These are phyloP conservation scores for Amanita rimosa DNA, from an alignment of 768 basidiomycete species.

Conservation along the genomic window DNA sequence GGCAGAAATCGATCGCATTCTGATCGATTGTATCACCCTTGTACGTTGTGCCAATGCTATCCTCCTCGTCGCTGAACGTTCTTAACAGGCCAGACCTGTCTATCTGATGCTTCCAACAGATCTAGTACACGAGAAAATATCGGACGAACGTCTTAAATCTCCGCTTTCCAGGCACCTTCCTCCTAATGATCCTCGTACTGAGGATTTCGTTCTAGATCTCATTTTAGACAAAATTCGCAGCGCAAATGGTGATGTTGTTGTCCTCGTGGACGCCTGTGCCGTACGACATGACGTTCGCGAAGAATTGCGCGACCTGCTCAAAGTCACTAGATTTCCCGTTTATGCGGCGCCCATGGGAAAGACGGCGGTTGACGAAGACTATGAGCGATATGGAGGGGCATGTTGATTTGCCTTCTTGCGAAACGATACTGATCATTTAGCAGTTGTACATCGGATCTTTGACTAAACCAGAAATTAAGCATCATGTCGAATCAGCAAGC, in stretches of 20 bases:
- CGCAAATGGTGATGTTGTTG: conserved; percentile 57
- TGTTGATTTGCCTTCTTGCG: conserved; percentile 15
- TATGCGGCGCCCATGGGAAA: conserved; percentile 80
- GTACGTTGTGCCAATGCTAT: conserved; percentile 20
- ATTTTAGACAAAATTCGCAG: conserved; percentile 54
- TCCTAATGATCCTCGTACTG: conserved; percentile 43
- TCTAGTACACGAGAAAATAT: conserved; percentile 57
- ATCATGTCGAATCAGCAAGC: conserved; percentile 63
- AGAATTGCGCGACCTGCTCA: conserved; percentile 52
- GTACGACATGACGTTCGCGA: conserved; percentile 56
- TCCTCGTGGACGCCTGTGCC: conserved; percentile 77
- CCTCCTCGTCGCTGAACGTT: not conserved
- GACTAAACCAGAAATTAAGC: conserved; percentile 53
- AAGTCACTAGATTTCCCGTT: conserved; percentile 59
- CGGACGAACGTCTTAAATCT: conserved; percentile 47
- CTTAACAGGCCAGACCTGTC: conserved; percentile 64
- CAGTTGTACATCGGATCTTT: conserved; percentile 73
- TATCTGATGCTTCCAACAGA: conserved; percentile 86
- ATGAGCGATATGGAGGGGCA: conserved; percentile 72
- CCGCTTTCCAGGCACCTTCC: conserved; percentile 41
- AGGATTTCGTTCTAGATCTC: conserved; percentile 62
- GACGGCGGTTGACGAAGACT: conserved; percentile 57
- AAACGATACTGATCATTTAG: conserved; percentile 1
- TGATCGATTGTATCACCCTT: conserved; percentile 54
- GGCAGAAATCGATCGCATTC: conserved; percentile 65